Percentiles rank a stretch among this genome's conserved stretches.
These are phyloP conservation scores for Nidula niveotomentosa DNA, from an alignment of 1,284 basidiomycete genomes.

Conservation along the genomic window DNA sequence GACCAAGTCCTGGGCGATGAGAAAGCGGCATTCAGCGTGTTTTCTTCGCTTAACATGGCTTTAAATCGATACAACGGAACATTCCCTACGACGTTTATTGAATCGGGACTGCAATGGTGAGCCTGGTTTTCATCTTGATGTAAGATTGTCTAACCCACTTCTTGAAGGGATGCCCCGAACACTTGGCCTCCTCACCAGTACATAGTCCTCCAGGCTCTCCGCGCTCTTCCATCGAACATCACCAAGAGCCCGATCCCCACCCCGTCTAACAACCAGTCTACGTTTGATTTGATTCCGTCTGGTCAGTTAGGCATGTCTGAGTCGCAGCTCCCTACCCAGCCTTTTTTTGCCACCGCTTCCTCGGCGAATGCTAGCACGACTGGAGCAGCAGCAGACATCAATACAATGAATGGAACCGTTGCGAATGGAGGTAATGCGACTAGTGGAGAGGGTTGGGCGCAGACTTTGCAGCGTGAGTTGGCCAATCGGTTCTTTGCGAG, in stretches of 20 bases:
- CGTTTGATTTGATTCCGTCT: conserved; percentile 68
- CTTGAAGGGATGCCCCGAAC: conserved; percentile 68
- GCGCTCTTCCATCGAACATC: conserved; percentile 68
- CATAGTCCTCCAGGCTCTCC: conserved; percentile 78
- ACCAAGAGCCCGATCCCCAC: conserved; percentile 50
- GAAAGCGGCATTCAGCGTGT: conserved; percentile 69
- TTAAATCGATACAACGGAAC: conserved; percentile 86
- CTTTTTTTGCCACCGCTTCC: conserved; percentile 37
- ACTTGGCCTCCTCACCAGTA: conserved; percentile 88
- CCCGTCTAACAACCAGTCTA: conserved; percentile 47
- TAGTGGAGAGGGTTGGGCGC: conserved; percentile 66
- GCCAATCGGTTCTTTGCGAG: conserved; percentile 84
- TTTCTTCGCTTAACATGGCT: conserved; percentile 74
- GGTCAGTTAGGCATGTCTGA: conserved; percentile 77
- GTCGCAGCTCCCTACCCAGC: conserved; percentile 67
- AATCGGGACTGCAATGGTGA: conserved; percentile 83
- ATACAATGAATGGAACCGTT: conserved; percentile 59
- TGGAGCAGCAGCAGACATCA: conserved; percentile 60
- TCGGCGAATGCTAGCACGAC: conserved; percentile 47
- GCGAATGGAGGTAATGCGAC: conserved; percentile 72
- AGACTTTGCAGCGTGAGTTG: conserved; percentile 65
- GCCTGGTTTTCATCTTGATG: conserved; percentile 5
- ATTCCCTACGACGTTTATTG: conserved; percentile 71
- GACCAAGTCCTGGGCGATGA: conserved; percentile 58
- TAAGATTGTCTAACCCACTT: no score